phyloP scores from a whole-genome alignment of 352 stramenopile species.

The Phytophthora niederhauseri region DNA sequence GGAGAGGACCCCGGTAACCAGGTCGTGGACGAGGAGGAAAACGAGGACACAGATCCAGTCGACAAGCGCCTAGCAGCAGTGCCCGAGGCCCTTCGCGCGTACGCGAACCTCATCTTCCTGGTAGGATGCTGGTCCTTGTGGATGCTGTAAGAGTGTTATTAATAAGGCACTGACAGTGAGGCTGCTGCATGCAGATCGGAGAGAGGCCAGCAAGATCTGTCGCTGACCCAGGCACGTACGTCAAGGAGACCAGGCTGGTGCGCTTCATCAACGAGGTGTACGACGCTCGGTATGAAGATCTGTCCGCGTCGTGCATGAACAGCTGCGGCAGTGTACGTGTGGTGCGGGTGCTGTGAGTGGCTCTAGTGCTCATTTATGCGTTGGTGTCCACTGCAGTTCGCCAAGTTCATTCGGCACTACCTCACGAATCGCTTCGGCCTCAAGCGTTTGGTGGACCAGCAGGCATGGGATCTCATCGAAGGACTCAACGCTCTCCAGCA shows the following conservation, averaged over 20 bases:
- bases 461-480: conserved; percentile 63
- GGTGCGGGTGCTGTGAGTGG: not conserved
- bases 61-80: conserved; percentile 27
- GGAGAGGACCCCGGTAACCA: conserved; percentile 6
- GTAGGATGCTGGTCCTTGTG: conserved; percentile 12
- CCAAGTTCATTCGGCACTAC: conserved; percentile 57
- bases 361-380: not conserved
- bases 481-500: conserved; percentile 48
- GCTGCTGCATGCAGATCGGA: conserved; percentile 21
- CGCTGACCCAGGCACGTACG: conserved; percentile 23
- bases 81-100: conserved; percentile 31
- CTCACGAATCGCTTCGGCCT: conserved; percentile 75
- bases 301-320: conserved; percentile 22
- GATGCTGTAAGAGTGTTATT: not conserved
- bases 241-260: conserved; percentile 55
- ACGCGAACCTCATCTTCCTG: conserved; percentile 45
- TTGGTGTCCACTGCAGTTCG: conserved; percentile 34
- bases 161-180: not conserved
- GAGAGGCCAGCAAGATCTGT: conserved; percentile 10
- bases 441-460: conserved; percentile 62
- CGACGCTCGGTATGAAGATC: conserved; percentile 53
- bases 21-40: conserved; percentile 9
- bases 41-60: conserved; percentile 5
- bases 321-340: conserved; percentile 23
- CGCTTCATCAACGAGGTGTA: conserved; percentile 78